Evolutionary conservation across 257 asterid genomes (phyloP), one percentile per base, ranked within the genome.

Genomic region (Penstemon eatonii): DNA sequence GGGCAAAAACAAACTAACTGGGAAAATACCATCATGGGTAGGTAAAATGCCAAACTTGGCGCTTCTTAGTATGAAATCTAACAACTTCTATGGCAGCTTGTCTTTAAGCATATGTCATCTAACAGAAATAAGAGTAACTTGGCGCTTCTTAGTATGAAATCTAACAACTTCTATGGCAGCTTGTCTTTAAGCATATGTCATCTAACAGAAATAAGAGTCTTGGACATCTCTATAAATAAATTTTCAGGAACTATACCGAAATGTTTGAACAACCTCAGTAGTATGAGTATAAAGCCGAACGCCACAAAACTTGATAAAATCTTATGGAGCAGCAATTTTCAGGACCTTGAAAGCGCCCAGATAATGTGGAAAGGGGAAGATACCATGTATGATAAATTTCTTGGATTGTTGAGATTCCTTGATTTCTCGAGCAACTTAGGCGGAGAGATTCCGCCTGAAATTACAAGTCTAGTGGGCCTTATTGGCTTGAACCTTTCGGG

Each of bases 351-450:
- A 15, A 15, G 18, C 18, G 18, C 18, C 18, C 0, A 25, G 15
- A 1, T 80, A 49, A 64, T 25, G 57, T 78, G 85, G 82, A 80
- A 80, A 47, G 75, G 80, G 59, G 36, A 33, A 4, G 73, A 49
- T 55, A 13, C 42, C 4, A 43, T 63, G 33, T 73, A 69, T 36
- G 52, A 15, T 15, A 78, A 50, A 19, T 57, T 65, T 42, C 50
- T 83, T 7, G 55, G 71, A 5, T 7, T 67, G 62, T 70, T 75
- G 8, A 78, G 60, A 65, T 15, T 44, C 67, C 33, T 80, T 4
- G 77, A 81, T 69, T 77, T 75, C 58, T 78, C 81, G 5, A 69
- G 73, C 15, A 50, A 60, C 33, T 59, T 83, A 7, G 52, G 25
- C 1, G 83, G 83, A 13, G 65, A 53, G 15, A 68, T 79, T 19